Evolutionary conservation across 257 asterid species (phyloP).

Genomic region (Fraxinus pennsylvanica): DNA sequence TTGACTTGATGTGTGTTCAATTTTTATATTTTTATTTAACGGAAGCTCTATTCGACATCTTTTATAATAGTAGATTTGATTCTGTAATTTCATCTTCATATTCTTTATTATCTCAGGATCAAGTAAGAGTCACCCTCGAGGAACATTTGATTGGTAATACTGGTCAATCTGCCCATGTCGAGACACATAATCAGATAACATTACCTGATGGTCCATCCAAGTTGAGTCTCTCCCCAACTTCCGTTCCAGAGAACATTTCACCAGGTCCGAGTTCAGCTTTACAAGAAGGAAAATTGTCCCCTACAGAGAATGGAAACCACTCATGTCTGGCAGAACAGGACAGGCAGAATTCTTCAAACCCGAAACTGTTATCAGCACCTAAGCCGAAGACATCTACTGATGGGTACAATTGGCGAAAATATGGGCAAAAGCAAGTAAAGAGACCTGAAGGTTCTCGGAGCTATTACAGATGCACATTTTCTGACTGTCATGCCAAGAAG

Average conservation of each 20-base stretch:
- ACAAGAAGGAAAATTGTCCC: constrained; percentile 34
- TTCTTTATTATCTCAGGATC: constrained; percentile 44
- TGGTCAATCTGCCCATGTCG: constrained; percentile 35
- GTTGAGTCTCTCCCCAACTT: constrained; percentile 46
- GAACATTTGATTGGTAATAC: constrained; percentile 29
- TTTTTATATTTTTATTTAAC: not conserved
- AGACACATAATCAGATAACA: constrained; percentile 28
- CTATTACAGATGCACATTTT: constrained; percentile 86
- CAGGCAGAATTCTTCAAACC: constrained; percentile 37
- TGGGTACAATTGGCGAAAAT: constrained; percentile 97
- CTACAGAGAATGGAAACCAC: constrained; percentile 37
- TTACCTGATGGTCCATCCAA: constrained; percentile 39
- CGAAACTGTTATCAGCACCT: constrained; percentile 44
- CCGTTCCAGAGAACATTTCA: constrained; percentile 47
- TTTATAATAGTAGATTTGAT: constrained; percentile 10
- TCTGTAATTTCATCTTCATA: constrained; percentile 13
- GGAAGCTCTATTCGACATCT: not conserved
- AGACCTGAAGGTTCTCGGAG: constrained; percentile 94
- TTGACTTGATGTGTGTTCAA: not conserved
- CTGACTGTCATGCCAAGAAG: constrained; percentile 80
- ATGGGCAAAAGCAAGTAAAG: constrained; percentile 96
- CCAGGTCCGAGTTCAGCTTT: constrained; percentile 42
- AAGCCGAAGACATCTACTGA: constrained; percentile 54
- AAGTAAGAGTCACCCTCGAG: constrained; percentile 27
- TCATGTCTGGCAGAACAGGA: constrained; percentile 32